Conservation (phyloP, 2,329 filamentous ascomycete genomes). For the Pseudocercospora vitis region DNA sequence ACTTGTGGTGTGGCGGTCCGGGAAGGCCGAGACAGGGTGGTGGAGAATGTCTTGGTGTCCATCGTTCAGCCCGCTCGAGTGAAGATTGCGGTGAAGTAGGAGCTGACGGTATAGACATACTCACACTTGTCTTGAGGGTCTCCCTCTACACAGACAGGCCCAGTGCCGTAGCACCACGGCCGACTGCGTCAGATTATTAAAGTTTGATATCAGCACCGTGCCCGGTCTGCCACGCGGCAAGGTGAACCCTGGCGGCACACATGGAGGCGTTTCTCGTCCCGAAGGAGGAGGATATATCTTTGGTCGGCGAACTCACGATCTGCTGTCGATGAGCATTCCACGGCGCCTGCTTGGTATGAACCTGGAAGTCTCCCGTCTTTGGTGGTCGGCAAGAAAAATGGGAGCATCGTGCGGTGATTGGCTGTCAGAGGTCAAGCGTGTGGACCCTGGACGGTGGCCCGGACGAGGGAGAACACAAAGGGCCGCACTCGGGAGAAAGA, state of each 20-base stretch:
- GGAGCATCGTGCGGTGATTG: not conserved
- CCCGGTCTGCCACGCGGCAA: not conserved
- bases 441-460: constrained; percentile 1
- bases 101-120: too few species aligned
- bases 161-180: not conserved
- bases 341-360: not conserved
- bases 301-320: not conserved
- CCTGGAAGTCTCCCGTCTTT: not conserved
- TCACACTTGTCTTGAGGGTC: too few species aligned
- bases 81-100: too few species aligned
- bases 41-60: not conserved
- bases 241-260: not conserved
- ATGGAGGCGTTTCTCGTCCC: not conserved
- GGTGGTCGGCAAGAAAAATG: not conserved
- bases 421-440: not conserved
- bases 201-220: not conserved
- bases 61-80: too few species aligned
- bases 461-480: not conserved
- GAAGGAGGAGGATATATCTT: not conserved
- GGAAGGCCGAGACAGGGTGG: not conserved
- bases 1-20: not conserved
- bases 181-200: not conserved
- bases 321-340: constrained; percentile 2
- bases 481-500: not conserved
- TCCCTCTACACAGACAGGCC: not conserved